A percentile compares a stretch with the other conserved stretches of the same genome.
Evolutionary conservation across 2,329 filamentous ascomycete species (phyloP).

Genomic region (Aaosphaeria arxii): DNA sequence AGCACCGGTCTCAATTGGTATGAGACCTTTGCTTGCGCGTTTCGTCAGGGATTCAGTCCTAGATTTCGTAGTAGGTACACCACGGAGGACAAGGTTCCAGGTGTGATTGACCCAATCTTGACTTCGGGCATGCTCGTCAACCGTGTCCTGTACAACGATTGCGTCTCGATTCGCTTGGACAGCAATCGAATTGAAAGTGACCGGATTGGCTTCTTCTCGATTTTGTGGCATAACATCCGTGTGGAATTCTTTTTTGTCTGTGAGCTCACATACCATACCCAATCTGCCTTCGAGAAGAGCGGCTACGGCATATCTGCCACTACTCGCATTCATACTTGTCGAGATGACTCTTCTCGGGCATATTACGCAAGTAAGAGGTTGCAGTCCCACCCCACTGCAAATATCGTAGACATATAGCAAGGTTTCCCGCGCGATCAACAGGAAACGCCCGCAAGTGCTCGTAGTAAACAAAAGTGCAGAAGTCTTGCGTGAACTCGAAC

Average conservation of each 20-base stretch:
- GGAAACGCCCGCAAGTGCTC: constrained; percentile 58
- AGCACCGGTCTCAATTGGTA: constrained; percentile 27
- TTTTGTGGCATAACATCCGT: constrained; percentile 11
- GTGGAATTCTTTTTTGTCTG: constrained; percentile 4
- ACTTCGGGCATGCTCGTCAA: constrained; percentile 16
- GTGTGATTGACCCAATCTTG: constrained; percentile 27
- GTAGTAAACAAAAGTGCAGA: constrained; percentile 46
- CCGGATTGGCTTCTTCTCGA: constrained; percentile 6
- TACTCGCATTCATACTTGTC: constrained; percentile 62
- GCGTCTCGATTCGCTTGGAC: constrained; percentile 21
- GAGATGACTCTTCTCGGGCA: constrained; percentile 58
- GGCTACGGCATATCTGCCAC: constrained; percentile 54
- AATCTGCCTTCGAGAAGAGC: constrained; percentile 59
- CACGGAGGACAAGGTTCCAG: constrained; percentile 22
- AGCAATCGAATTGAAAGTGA: constrained; percentile 22
- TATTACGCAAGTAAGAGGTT: constrained; percentile 52
- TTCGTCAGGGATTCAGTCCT: neutral
- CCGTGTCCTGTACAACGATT: constrained; percentile 16
- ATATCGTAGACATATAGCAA: constrained; percentile 58
- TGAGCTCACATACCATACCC: constrained; percentile 58
- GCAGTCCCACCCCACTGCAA: constrained; percentile 28
- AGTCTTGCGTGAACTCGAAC: constrained; percentile 7
- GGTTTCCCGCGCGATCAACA: constrained; percentile 54
- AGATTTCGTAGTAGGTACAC: constrained; percentile 1
- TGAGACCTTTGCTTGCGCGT: constrained; percentile 3